Evolutionary conservation across 2,329 filamentous ascomycete species (phyloP).

Genomic region (Penicillium sp.): DNA sequence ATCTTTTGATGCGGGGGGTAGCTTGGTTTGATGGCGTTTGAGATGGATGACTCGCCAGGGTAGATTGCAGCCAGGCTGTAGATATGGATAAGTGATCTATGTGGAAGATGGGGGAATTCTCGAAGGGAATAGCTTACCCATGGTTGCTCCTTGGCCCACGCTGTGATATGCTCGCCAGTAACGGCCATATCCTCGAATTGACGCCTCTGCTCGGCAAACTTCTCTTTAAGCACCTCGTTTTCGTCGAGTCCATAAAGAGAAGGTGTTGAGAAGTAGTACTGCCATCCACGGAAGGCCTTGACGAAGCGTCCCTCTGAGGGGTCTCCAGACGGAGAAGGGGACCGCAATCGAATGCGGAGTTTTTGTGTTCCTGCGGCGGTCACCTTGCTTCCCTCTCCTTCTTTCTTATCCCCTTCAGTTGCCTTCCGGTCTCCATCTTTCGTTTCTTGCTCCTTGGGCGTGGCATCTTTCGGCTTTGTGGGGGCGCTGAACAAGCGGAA

Average conservation of each 20-base stretch:
- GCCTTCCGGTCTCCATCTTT: neutral
- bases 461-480: conserved; percentile 20
- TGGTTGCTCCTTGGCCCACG: conserved; percentile 32
- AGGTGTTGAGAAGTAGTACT: conserved; percentile 47
- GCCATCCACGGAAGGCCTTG: conserved; percentile 47
- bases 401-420: neutral
- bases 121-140: conserved; percentile 39
- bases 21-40: conserved; percentile 39
- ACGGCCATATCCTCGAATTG: conserved; percentile 45
- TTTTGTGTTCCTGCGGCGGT: conserved; percentile 37
- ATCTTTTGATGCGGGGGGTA: conserved; percentile 28
- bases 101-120: neutral
- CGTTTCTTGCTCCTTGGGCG: neutral
- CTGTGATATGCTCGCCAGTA: conserved; percentile 37
- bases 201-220: conserved; percentile 25
- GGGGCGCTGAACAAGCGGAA: conserved; percentile 48
- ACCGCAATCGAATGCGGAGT: conserved; percentile 44
- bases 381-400: neutral
- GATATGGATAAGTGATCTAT: conserved; percentile 5
- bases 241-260: conserved; percentile 27
- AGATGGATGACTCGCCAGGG: conserved; percentile 47
- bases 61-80: conserved; percentile 46
- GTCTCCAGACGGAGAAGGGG: conserved; percentile 40
- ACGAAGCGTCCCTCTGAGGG: conserved; percentile 43
- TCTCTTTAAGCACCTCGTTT: conserved; percentile 10